A percentile compares a stretch with the other conserved stretches of the same genome.
These are phyloP conservation scores for Paxillus involutus DNA, from an alignment of 768 basidiomycete genomes.

Conservation along the genomic window DNA sequence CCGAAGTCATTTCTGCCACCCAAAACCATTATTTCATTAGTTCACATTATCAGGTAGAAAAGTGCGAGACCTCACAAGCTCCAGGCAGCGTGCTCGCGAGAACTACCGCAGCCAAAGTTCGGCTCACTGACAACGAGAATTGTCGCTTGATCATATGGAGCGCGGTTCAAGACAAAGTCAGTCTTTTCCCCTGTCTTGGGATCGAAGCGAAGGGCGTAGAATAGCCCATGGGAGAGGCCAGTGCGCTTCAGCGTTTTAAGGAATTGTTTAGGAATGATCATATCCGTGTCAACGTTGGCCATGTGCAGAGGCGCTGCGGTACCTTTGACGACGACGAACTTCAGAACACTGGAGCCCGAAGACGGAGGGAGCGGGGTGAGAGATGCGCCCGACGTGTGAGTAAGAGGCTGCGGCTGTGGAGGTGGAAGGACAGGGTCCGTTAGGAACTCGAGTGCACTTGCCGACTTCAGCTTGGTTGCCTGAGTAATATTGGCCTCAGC, in stretches of 20 bases:
- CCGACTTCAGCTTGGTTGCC: constrained; percentile 62
- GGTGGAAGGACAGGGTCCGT: constrained; percentile 63
- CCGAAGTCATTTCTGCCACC: constrained; percentile 86
- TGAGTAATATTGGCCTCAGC: constrained; percentile 44
- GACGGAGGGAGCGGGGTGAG: constrained; percentile 38
- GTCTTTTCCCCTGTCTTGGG: constrained; percentile 77
- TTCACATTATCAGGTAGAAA: background rate
- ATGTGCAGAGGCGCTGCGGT: constrained; percentile 79
- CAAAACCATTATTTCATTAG: constrained; percentile 1
- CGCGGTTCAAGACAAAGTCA: constrained; percentile 81
- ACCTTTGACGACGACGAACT: constrained; percentile 71
- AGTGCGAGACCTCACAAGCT: constrained; percentile 57
- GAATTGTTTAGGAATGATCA: constrained; percentile 94
- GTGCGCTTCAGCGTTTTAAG: constrained; percentile 90
- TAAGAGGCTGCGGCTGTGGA: constrained; percentile 44
- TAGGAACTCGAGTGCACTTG: constrained; percentile 74
- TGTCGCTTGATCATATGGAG: constrained; percentile 71
- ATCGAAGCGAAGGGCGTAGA: constrained; percentile 79
- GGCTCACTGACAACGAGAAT: constrained; percentile 82
- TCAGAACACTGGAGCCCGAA: constrained; percentile 49
- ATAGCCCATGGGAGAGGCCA: constrained; percentile 80
- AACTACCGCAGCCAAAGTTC: constrained; percentile 92
- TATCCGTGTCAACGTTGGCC: constrained; percentile 89
- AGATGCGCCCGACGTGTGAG: constrained; percentile 32
- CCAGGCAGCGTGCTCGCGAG: constrained; percentile 90